Evolutionary conservation across 2,329 filamentous ascomycete species (phyloP).

Genomic region (Aspergillus sp.): DNA sequence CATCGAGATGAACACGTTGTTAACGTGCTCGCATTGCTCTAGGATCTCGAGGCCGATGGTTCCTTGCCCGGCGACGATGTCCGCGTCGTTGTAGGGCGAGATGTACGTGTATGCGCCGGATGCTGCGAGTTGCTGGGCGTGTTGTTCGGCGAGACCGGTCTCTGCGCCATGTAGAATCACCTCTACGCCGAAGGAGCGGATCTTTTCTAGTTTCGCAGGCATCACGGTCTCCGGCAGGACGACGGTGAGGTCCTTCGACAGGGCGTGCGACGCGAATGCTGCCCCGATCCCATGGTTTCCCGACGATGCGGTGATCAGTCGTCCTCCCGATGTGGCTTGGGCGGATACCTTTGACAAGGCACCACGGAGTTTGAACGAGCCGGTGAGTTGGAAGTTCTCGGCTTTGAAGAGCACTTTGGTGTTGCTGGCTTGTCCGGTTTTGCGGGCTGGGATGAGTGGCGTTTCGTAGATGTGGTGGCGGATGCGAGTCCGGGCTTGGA

Average conservation of each 20-base stretch:
- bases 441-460: background rate
- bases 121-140: background rate
- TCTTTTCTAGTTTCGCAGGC: background rate
- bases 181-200: background rate
- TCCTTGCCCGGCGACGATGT: background rate
- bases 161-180: background rate
- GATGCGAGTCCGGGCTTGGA: conserved; percentile 2
- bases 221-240: background rate
- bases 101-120: background rate
- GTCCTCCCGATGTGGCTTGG: background rate
- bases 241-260: background rate
- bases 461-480: conserved; percentile 5
- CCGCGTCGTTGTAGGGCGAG: background rate
- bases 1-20: background rate
- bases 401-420: background rate
- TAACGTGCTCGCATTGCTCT: background rate
- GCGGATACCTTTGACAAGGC: conserved; percentile 1
- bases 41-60: background rate
- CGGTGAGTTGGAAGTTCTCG: conserved; percentile 2
- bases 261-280: background rate
- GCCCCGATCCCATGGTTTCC: background rate
- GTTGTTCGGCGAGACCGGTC: background rate
- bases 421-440: background rate
- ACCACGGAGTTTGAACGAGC: conserved; percentile 2
- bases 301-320: background rate